phyloP scores from a whole-genome alignment of 352 stramenopile species.

The Pythium aquatile region DNA sequence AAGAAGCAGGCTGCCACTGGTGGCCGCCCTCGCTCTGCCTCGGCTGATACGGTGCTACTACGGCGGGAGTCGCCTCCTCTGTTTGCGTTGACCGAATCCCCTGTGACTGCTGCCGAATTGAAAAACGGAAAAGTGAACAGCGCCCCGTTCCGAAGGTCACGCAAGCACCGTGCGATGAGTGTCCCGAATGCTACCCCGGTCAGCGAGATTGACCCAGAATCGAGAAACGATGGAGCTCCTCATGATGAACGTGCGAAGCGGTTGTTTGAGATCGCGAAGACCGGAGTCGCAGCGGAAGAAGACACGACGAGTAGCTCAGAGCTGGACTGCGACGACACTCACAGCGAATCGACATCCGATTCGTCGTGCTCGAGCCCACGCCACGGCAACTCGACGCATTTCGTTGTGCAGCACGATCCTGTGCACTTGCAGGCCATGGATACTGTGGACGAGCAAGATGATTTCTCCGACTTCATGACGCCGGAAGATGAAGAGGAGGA shows the following conservation, averaged over 20 bases:
- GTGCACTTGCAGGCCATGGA: conserved; percentile 7
- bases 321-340: conserved; percentile 69
- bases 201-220: background rate
- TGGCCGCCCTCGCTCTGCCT: conserved; percentile 29
- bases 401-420: conserved; percentile 31
- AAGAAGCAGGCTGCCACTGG: conserved; percentile 17
- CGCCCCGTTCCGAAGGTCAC: conserved; percentile 2
- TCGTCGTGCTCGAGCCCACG: conserved; percentile 72
- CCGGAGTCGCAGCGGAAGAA: conserved; percentile 32
- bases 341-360: conserved; percentile 70
- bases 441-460: conserved; percentile 43
- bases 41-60: conserved; percentile 33
- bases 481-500: conserved; percentile 44
- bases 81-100: conserved; percentile 25
- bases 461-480: conserved; percentile 49
- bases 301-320: conserved; percentile 38
- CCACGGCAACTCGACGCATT: conserved; percentile 35
- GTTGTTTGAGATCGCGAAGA: conserved; percentile 9
- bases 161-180: conserved; percentile 30
- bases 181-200: conserved; percentile 18
- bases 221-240: conserved; percentile 4
- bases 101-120: conserved; percentile 6
- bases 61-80: conserved; percentile 22
- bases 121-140: conserved; percentile 6
- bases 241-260: conserved; percentile 8